Evolutionary conservation across 2,329 filamentous ascomycete genomes (phyloP), one percentile per base, ranked within the genome.

Genomic region (Aspergillus udagawae): DNA sequence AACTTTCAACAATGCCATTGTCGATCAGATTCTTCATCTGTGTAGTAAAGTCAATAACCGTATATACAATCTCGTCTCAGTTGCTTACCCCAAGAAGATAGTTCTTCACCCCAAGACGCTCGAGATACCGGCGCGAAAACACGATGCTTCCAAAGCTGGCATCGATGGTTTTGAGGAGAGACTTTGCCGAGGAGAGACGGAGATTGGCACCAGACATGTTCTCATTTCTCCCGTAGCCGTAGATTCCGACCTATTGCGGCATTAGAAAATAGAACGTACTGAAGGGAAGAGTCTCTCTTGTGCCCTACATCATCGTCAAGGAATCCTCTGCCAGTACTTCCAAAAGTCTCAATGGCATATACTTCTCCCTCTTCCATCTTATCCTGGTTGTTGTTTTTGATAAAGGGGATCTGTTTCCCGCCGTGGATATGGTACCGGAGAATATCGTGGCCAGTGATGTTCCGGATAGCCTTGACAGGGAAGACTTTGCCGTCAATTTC

Each of bases 91-190:
- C 85, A 0, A 83, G 78, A 51, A 85, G 69, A 61, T 88, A 88
- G 32, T 80, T 78, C 48, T 86, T 78, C 20, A 82, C 68, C 0
- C 85, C 85, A n/a, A 87, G 73, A n/a, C 83, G 80, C 47, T 87
- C 84, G 28, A 88, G 77, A 60, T 87, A 86, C 7, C 85, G 81
- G 21, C 84, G 78, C 55, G 78, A 85, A 65, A 87, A 87, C 1
- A 84, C 82, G 28, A 88, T 64, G 0, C 81, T 84, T 21, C 84
- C 83, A 57, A 88, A 88, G 58, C 86, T 85, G 63, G 84, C 80
- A 51, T 82, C 78, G 64, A 88, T 86, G 0, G 76, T 82, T 64
- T 82, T 83, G 59, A 83, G 76, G 44, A 88, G 67, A 5, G 79
- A 77, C 57, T 82, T 84, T 12, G 85, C 84, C 1, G 81, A 83